A percentile compares a stretch with the other conserved stretches of the same genome.
Conservation (phyloP, 2,329 filamentous ascomycete genomes). For the Aulographum hederae region DNA sequence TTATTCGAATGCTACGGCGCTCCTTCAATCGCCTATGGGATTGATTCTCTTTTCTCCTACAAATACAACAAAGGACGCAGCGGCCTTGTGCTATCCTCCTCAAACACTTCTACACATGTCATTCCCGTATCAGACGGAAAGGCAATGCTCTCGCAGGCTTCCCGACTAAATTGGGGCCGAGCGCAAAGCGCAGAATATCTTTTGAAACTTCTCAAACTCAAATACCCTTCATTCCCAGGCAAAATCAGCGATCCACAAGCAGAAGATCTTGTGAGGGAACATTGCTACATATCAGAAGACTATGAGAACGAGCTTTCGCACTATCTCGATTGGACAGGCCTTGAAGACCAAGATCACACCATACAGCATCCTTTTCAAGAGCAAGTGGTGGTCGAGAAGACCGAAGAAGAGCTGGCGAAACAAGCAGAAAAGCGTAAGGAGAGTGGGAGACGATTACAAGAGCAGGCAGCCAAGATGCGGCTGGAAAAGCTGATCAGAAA, state of each 20-base stretch:
- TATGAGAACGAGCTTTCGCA: slow-evolving; percentile 61
- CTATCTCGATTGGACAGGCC: slow-evolving; percentile 77
- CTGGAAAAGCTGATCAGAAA: slow-evolving; percentile 90
- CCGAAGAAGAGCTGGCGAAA: slow-evolving; percentile 75
- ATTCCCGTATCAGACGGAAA: slow-evolving; percentile 85
- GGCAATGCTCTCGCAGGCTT: slow-evolving; percentile 67
- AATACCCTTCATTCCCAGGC: slow-evolving; percentile 77
- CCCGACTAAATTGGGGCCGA: slow-evolving; percentile 86
- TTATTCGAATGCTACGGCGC: slow-evolving; percentile 91
- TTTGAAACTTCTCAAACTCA: slow-evolving; percentile 71
- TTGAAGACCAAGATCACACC: slow-evolving; percentile 76
- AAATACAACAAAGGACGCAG: slow-evolving; percentile 75
- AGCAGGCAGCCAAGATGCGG: slow-evolving; percentile 94
- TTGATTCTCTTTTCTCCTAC: slow-evolving; percentile 95
- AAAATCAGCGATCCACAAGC: slow-evolving; percentile 77
- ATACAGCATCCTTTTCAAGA: slow-evolving; percentile 91
- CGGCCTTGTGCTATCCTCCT: slow-evolving; percentile 79
- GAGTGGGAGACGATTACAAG: slow-evolving; percentile 75
- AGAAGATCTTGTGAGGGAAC: slow-evolving; percentile 70
- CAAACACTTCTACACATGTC: slow-evolving; percentile 83
- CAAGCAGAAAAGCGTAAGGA: slow-evolving; percentile 92
- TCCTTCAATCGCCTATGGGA: slow-evolving; percentile 79
- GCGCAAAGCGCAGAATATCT: slow-evolving; percentile 82
- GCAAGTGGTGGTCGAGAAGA: slow-evolving; percentile 78
- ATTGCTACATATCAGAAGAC: slow-evolving; percentile 75